Evolutionary conservation across 177 flowering plant genomes (phyloP).

Genomic region (Vitis hybrid): DNA sequence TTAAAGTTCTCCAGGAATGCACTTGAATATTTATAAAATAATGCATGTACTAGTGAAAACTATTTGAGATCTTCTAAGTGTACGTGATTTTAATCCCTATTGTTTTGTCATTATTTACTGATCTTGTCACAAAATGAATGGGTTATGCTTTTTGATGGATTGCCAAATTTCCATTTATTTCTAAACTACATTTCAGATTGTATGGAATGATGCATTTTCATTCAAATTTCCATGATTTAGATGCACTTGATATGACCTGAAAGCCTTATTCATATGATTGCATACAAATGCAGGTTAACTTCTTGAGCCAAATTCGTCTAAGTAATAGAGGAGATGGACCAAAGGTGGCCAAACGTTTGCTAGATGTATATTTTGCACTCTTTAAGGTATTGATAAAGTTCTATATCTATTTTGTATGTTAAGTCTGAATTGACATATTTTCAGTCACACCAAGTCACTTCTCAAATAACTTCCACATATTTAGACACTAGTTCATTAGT

Average conservation of each 20-base stretch:
- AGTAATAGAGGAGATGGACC: slow-evolving; percentile 86
- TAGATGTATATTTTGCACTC: slow-evolving; percentile 91
- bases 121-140: neutral
- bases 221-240: neutral
- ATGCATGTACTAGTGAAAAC: neutral
- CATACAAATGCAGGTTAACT: slow-evolving; percentile 58
- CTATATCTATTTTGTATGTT: neutral
- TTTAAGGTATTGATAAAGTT: slow-evolving; percentile 60
- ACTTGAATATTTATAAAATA: neutral
- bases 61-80: neutral
- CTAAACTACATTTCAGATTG: neutral
- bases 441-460: neutral
- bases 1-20: neutral
- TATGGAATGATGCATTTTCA: neutral
- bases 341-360: slow-evolving; percentile 83
- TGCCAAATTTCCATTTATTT: neutral
- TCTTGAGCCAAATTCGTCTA: slow-evolving; percentile 80
- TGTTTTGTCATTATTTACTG: neutral
- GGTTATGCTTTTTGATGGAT: neutral
- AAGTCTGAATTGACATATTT: neutral
- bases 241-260: neutral
- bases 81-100: neutral
- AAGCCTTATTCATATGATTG: neutral
- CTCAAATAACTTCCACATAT: neutral
- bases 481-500: neutral